Conservation (phyloP, 2,329 filamentous ascomycete species). For the Paecilomyces fulvus region DNA sequence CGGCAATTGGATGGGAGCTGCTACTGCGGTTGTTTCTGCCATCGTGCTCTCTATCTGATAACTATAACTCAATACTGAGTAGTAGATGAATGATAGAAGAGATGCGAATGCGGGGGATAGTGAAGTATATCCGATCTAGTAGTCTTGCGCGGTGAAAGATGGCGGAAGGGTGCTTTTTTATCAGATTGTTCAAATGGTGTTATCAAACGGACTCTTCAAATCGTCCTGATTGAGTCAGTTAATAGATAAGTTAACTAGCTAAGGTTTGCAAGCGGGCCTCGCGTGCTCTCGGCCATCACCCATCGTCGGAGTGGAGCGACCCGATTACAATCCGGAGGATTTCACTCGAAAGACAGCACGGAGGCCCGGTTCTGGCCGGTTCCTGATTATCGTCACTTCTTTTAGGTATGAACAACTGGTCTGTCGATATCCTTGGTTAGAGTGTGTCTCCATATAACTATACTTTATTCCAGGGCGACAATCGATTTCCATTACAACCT, state of each 20-base stretch:
- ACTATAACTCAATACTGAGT: neutral
- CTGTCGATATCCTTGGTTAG: neutral
- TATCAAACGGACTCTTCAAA: neutral
- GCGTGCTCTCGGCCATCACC: neutral
- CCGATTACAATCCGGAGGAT: neutral
- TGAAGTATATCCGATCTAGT: neutral
- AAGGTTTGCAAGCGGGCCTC: neutral
- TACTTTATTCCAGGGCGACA: neutral
- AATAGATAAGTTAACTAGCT: neutral
- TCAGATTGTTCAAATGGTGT: neutral
- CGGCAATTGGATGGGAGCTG: slow-evolving; percentile 50
- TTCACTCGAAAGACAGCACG: neutral
- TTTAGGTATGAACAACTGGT: too few species aligned
- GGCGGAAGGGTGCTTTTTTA: neutral
- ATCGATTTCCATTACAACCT: too few species aligned
- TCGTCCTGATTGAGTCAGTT: neutral
- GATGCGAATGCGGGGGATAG: neutral
- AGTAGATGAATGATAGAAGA: neutral
- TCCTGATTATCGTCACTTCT: neutral
- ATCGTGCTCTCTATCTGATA: neutral
- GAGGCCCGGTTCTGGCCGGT: neutral
- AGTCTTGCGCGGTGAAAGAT: neutral
- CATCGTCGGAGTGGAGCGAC: slow-evolving; percentile 2
- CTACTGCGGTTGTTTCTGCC: neutral
- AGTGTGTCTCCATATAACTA: neutral